Evolutionary conservation across 345 rosid species (phyloP).

Genomic region (Erucastrum elatum): DNA sequence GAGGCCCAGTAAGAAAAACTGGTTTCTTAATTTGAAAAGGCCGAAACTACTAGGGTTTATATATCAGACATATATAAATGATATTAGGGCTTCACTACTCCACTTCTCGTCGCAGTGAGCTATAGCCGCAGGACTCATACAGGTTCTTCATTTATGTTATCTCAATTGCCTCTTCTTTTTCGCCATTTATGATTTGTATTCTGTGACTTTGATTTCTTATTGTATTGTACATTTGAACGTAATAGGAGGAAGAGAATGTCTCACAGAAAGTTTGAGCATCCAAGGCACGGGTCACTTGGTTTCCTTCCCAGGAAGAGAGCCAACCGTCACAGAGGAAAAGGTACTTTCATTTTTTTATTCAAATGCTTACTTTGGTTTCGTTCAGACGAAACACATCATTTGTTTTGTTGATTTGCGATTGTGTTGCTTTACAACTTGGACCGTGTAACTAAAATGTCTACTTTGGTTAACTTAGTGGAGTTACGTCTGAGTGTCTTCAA

Average conservation of each 20-base stretch:
- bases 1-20: background rate
- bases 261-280: background rate
- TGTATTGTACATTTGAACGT: background rate
- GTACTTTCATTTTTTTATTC: background rate
- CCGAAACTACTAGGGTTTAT: background rate
- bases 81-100: background rate
- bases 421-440: background rate
- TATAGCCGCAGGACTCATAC: slow-evolving; percentile 24
- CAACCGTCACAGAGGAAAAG: background rate
- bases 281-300: background rate
- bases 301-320: background rate
- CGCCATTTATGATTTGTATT: too few species aligned
- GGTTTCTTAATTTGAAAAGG: background rate
- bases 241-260: background rate
- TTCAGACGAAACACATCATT: background rate
- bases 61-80: background rate
- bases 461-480: background rate
- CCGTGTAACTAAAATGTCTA: background rate
- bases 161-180: background rate
- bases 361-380: background rate
- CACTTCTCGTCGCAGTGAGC: slow-evolving; percentile 12
- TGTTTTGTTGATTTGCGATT: background rate
- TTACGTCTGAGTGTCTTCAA: background rate
- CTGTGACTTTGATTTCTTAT: background rate
- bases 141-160: slow-evolving; percentile 10